A percentile compares a stretch with the other conserved stretches of the same genome.
phyloP scores from a whole-genome alignment of 352 stramenopile genomes.

The Pythium vanterpoolii region DNA sequence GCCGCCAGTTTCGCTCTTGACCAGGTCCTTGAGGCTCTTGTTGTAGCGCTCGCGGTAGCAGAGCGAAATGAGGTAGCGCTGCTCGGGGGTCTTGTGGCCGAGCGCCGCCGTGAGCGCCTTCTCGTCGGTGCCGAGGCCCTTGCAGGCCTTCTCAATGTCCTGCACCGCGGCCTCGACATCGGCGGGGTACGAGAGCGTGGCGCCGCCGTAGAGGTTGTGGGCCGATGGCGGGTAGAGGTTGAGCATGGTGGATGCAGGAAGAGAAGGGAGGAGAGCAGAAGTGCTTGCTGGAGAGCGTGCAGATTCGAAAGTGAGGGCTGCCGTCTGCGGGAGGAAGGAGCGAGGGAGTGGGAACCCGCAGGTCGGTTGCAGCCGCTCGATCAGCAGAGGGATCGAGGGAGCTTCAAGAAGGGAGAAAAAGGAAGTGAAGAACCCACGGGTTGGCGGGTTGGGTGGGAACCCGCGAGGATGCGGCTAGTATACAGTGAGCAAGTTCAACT shows the following conservation, averaged over 20 bases:
- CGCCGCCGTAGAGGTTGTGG: constrained; percentile 56
- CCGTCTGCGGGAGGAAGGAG: neutral
- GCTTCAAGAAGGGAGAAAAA: constrained; percentile 14
- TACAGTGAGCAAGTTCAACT: constrained; percentile 1
- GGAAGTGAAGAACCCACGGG: constrained; percentile 11
- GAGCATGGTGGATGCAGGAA: constrained; percentile 41
- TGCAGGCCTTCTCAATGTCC: constrained; percentile 61
- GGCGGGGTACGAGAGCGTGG: constrained; percentile 34
- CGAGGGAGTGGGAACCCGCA: neutral
- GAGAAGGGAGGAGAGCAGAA: neutral
- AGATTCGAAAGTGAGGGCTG: constrained; percentile 31
- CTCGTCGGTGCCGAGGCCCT: constrained; percentile 67
- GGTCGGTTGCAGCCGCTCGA: neutral
- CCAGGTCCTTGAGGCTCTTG: constrained; percentile 47
- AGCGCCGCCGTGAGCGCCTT: constrained; percentile 39
- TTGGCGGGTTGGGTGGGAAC: constrained; percentile 8
- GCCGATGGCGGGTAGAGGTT: constrained; percentile 74
- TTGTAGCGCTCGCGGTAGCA: constrained; percentile 66
- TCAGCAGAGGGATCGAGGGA: neutral
- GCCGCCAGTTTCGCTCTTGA: constrained; percentile 64
- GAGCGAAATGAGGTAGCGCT: constrained; percentile 60
- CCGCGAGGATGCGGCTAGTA: constrained; percentile 1
- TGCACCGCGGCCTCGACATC: constrained; percentile 51
- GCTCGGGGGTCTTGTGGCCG: constrained; percentile 51
- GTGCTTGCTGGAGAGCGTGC: constrained; percentile 5